Evolutionary conservation across 2,329 filamentous ascomycete species (phyloP), one percentile per base, ranked within the genome.

Genomic region (Neopestalotiopsis rosae): DNA sequence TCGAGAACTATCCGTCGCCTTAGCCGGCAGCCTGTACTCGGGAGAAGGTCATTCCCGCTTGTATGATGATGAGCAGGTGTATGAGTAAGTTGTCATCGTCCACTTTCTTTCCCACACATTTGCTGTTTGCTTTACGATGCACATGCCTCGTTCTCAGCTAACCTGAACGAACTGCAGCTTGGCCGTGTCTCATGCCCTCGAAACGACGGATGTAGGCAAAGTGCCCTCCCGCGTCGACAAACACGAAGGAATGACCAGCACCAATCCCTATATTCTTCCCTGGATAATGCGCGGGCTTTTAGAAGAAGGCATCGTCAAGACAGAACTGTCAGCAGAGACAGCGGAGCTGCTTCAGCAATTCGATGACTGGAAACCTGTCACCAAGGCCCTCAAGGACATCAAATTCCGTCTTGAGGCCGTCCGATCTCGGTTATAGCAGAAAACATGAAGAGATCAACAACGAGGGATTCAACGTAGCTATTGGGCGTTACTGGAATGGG

Each of bases 271-370:
- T 76, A 91, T 96, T 67, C 84, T 99, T 14, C 96, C 96, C 0
- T 99, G 97, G 91, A 95, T 96, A 45, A 96, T 99, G 91, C 89
- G 96, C 7, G 96, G 96, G 0, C 83, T 99, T 68, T 82, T 99
- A 2, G 96, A 98, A 78, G 96, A 99, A 79, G 92, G 96, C 20
- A 90, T 94, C 75, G 95, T 98, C 30, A 94, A 92, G 79, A 93
- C 89, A 28, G 92, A 97, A 77, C 82, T 97, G 20, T 89, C 89
- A 40, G 82, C 86, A 1, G 96, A 99, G 81, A 94, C 94, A 6
- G 88, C 89, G 70, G 89, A 94, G 76, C 81, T 99, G 65, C 83
- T 99, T n/a, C 86, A 85, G 69, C 90, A 97, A 79, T 99, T 98
- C 80, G 95, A 98, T 78, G 90, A 93, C 66, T 99, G 96, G 96